A percentile compares a stretch with the other conserved stretches of the same genome.
These are phyloP conservation scores for Penicillium fuscoglaucum DNA, from an alignment of 2,329 filamentous ascomycete species.

Conservation along the genomic window DNA sequence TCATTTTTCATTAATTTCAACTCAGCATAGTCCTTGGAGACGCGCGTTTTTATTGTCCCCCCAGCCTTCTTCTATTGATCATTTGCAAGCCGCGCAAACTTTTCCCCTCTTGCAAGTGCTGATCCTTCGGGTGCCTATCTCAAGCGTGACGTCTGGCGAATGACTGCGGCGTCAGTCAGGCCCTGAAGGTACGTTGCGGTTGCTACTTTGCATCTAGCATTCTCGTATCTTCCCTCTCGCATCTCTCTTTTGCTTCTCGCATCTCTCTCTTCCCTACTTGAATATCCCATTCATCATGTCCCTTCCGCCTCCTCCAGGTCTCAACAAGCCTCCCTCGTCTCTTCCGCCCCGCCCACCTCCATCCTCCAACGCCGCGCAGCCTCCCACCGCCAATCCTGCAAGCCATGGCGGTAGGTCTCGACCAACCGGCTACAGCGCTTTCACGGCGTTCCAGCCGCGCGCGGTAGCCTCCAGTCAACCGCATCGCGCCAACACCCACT, in stretches of 20 bases:
- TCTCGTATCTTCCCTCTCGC: constrained; percentile 24
- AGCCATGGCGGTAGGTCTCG: constrained; percentile 38
- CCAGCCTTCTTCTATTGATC: not conserved
- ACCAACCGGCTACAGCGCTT: constrained; percentile 44
- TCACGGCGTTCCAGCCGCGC: constrained; percentile 61
- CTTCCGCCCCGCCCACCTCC: constrained; percentile 77
- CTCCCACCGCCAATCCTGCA: constrained; percentile 38
- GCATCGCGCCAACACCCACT: constrained; percentile 41
- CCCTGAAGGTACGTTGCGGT: constrained; percentile 47
- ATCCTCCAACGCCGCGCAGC: constrained; percentile 38
- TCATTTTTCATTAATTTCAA: not conserved
- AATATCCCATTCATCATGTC: constrained; percentile 65
- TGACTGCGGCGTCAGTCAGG: constrained; percentile 37
- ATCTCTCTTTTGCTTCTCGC: constrained; percentile 18
- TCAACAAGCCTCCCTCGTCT: constrained; percentile 56
- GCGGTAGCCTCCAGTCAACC: constrained; percentile 52
- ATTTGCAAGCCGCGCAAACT: not conserved
- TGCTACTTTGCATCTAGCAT: constrained; percentile 34
- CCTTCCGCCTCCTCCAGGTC: constrained; percentile 82
- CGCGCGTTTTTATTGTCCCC: not conserved
- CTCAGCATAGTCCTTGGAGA: not conserved
- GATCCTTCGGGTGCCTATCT: constrained; percentile 18
- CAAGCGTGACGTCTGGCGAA: constrained; percentile 39
- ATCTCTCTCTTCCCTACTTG: constrained; percentile 22
- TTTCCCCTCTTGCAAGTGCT: not conserved